Base-by-base conservation (phyloP, 2,329 filamentous ascomycete genomes). In the Macrophomina phaseolina region DNA sequence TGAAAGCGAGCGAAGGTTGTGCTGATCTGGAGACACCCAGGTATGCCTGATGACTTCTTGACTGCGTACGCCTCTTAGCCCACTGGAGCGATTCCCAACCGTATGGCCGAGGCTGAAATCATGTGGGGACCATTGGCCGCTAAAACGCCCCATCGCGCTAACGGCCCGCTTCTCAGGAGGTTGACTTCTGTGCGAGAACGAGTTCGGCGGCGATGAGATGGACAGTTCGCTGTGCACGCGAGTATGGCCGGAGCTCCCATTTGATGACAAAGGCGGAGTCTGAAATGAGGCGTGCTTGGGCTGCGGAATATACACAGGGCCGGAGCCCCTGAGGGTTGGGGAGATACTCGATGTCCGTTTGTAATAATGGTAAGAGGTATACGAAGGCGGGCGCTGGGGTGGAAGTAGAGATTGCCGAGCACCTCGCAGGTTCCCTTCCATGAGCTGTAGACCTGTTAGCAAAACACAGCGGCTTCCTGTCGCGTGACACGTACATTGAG, bases 361-460 rank as follows among this genome's bases (percentile, higher is more conserved):
- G 42, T 68, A 67, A 7, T 82, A 80, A 64, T 82, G 81, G 30
- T 85, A 83, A 6, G 79, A 73, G 23, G 48, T 66, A 38, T 66
- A 66, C 11, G 53, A 52, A 5, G 49, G 48, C 12, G 83, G 82
- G 7, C 56, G 42, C 8, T 85, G 83, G 6, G 81, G 81, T 40
- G 82, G 80, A 53, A 86, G 83, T 30, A 92, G 82, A 9, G 90
- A 90, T 69, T 86, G 88, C 72, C 92, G 87, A 36, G 93, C 94
- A 68, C 92, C 90, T 67, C 86, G 90, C 23, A 97, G 83, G 72
- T 97, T 97, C 45, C 91, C 93, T 79, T 97, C 94, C 93, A 97
- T 97, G 38, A 92, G 91, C 93, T 96, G 76, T 28, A 65, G 16
- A 67, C 58, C 36, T 51, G 72, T 78, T 69, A 78, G 76, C 67